Evolutionary conservation across 257 asterid genomes (phyloP).

Genomic region (Solanum stenotomum): DNA sequence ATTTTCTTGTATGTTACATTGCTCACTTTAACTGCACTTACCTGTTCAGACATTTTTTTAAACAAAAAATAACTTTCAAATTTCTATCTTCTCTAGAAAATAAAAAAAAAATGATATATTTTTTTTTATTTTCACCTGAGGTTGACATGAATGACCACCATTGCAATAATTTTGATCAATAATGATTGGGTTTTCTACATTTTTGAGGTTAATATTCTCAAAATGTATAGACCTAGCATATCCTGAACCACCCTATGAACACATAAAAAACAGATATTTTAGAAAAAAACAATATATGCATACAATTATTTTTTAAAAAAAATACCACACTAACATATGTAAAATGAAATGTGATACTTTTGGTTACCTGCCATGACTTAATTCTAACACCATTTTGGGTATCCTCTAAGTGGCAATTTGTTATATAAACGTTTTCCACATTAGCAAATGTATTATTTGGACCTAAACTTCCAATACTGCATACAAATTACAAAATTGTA

Average conservation of each 20-base stretch:
- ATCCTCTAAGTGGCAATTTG: background rate
- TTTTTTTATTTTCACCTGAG: background rate
- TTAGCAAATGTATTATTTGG: background rate
- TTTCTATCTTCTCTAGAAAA: background rate
- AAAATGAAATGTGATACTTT: background rate
- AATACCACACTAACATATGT: background rate
- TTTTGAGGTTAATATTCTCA: slow-evolving; percentile 1
- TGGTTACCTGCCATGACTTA: slow-evolving; percentile 16
- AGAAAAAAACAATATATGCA: background rate
- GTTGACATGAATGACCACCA: background rate
- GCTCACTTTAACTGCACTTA: slow-evolving; percentile 4
- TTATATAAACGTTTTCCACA: slow-evolving; percentile 2
- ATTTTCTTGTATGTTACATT: slow-evolving; percentile 2
- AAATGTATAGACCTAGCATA: slow-evolving; percentile 4
- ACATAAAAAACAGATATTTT: background rate
- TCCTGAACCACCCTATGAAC: slow-evolving; percentile 12
- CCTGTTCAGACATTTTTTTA: background rate
- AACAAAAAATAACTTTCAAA: background rate
- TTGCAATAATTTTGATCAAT: slow-evolving; percentile 15
- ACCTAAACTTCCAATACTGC: slow-evolving; percentile 14
- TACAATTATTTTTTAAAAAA: background rate
- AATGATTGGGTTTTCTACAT: slow-evolving; percentile 8
- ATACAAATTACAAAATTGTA: background rate
- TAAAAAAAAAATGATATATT: too few relatives aligned
- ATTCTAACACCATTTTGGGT: slow-evolving; percentile 14